phyloP scores from a whole-genome alignment of 1,284 basidiomycete species.

The Takashimella tepidaria region DNA sequence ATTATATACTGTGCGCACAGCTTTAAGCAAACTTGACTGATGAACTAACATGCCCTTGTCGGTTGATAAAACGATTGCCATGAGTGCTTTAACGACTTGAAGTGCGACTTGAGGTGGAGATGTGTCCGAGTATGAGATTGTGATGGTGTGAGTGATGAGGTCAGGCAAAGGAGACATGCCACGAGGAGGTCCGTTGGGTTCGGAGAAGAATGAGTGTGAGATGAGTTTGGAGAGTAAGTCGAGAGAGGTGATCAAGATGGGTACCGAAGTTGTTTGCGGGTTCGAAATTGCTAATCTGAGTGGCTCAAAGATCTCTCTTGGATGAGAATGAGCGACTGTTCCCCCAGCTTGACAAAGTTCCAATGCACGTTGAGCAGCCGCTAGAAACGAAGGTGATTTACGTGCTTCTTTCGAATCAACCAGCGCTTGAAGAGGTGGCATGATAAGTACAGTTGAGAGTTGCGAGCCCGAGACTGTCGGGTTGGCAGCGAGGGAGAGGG shows the following conservation, averaged over 20 bases:
- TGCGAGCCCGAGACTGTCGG: constrained; percentile 23
- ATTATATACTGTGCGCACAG: constrained; percentile 93
- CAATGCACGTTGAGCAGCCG: constrained; percentile 74
- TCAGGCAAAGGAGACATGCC: constrained; percentile 72
- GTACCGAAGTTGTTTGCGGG: constrained; percentile 77
- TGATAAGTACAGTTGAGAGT: constrained; percentile 55
- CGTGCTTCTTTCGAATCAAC: constrained; percentile 84
- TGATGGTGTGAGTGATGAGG: constrained; percentile 86
- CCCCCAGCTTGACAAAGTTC: constrained; percentile 73
- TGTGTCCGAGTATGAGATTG: constrained; percentile 79
- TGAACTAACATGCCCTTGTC: constrained; percentile 70
- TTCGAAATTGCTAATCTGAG: constrained; percentile 73
- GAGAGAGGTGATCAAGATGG: constrained; percentile 86
- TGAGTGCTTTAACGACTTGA: constrained; percentile 89
- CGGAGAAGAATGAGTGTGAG: constrained; percentile 85
- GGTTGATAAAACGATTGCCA: constrained; percentile 78
- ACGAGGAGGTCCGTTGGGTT: constrained; percentile 51
- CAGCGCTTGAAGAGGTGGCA: constrained; percentile 81
- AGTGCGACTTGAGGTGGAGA: constrained; percentile 84
- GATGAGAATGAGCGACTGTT: constrained; percentile 50
- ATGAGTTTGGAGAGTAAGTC: constrained; percentile 95
- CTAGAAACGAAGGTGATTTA: constrained; percentile 69
- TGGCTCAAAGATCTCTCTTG: constrained; percentile 85
- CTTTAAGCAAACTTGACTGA: constrained; percentile 87
- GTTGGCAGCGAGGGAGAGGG: constrained; percentile 29